Base-by-base conservation (phyloP, 495 filamentous ascomycete species). In the Penicillium mononematosum region DNA sequence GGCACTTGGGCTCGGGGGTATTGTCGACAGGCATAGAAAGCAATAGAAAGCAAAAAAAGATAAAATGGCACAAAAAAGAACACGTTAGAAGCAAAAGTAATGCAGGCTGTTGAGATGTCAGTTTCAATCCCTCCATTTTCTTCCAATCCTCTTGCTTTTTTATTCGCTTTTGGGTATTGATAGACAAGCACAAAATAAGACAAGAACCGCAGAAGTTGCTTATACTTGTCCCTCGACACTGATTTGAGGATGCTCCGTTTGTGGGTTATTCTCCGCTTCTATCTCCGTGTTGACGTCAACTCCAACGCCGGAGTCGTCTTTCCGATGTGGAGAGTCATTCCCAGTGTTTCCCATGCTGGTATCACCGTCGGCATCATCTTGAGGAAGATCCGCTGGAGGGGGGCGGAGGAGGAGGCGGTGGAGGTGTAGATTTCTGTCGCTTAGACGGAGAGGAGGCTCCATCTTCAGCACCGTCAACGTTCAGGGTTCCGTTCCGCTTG, bases 401-500 rank as follows among this genome's bases (percentile, higher is more conserved):
- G 9, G 69, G 72, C 8, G 69, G 71, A 0, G 67, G 67, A 1
- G 69, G 69, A 1, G 68, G 66, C 10, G 66, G 71, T 5, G 74
- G 73, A 34, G 74, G 73, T 12, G 64, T 71, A 14, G 75, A 78
- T 39, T 73, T 74, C 45, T 72, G 72, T 47, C 70, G 62, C 52
- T 78, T 78, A 10, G 62, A 61, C 7, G 70, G 70, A 7, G 75
- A 72, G 32, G 52, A 60, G 42, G 54, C 62, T 6, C 61, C 70
- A 16, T 71, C 64, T 1, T 69, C 67, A 5, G 62, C 62, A 19
- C 72, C 71, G n/a, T 58, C 47, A 10, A 59, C 77, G 64, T 79
- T 76, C 88, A 89, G 16, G 60, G 75, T 61, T 10, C 32, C 59
- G 10, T 60, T 34, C 5, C 62, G 62, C 44, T 68, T 68, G 39